phyloP scores from a whole-genome alignment of 2,329 filamentous ascomycete species.

The Falciphora oryzae region DNA sequence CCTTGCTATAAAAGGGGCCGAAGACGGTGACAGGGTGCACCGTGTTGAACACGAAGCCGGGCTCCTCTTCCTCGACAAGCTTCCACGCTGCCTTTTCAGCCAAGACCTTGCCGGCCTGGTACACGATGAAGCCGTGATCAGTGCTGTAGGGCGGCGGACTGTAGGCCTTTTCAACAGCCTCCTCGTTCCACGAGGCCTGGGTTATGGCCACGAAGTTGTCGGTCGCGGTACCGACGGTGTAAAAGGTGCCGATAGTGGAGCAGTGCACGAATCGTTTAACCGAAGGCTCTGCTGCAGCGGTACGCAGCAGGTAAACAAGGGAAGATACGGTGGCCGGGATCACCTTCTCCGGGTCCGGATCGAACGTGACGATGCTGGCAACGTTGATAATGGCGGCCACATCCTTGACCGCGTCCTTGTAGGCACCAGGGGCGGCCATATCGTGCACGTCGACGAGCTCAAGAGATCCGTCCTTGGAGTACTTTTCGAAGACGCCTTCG shows the following conservation, averaged over 20 bases:
- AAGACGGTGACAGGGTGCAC: slow-evolving; percentile 11
- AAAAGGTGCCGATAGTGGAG: slow-evolving; percentile 25
- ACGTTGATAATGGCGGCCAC: slow-evolving; percentile 31
- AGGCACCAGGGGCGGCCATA: slow-evolving; percentile 23
- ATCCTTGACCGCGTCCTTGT: slow-evolving; percentile 23
- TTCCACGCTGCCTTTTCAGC: slow-evolving; percentile 16
- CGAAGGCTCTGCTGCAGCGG: slow-evolving; percentile 26
- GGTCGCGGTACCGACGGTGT: slow-evolving; percentile 15
- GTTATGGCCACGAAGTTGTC: slow-evolving; percentile 14
- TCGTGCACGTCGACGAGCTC: slow-evolving; percentile 29
- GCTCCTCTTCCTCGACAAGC: slow-evolving; percentile 14
- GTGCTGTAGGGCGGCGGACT: slow-evolving; percentile 5
- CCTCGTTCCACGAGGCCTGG: slow-evolving; percentile 18
- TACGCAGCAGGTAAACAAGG: slow-evolving; percentile 25
- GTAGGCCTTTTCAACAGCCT: slow-evolving; percentile 15
- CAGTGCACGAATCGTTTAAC: slow-evolving; percentile 37
- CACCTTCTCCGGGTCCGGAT: slow-evolving; percentile 31
- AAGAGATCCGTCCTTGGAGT: slow-evolving; percentile 29
- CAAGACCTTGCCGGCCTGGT: slow-evolving; percentile 16
- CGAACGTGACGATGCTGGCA: slow-evolving; percentile 29
- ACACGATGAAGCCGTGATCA: slow-evolving; percentile 10
- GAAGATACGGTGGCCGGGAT: slow-evolving; percentile 29
- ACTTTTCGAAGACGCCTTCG: slow-evolving; percentile 22
- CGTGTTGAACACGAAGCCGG: slow-evolving; percentile 18
- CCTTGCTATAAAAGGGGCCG: slow-evolving; percentile 7